Conservation (phyloP, 2,329 filamentous ascomycete genomes). For the Talaromyces sp. region DNA sequence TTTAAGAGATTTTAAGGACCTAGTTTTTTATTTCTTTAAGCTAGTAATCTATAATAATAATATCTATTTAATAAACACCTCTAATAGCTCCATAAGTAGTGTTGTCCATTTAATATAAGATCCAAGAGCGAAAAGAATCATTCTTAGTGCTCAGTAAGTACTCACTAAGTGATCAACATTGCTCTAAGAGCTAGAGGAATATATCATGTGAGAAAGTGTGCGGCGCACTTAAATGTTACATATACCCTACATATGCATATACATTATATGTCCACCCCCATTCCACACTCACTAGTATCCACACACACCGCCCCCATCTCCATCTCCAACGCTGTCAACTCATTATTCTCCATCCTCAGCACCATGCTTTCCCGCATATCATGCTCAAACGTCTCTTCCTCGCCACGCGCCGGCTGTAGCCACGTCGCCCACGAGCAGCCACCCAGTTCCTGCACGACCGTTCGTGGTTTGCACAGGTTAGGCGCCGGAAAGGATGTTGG, state of each 20-base stretch:
- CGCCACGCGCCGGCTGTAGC: constrained; percentile 9
- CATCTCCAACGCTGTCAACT: constrained; percentile 7
- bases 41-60: too few relatives aligned
- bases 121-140: too few relatives aligned
- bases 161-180: too few relatives aligned
- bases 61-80: too few relatives aligned
- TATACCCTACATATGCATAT: neutral
- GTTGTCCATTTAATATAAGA: too few relatives aligned
- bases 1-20: too few relatives aligned
- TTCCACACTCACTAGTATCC: neutral
- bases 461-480: constrained; percentile 3
- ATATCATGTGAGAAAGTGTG: too few relatives aligned
- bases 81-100: too few relatives aligned
- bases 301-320: constrained; percentile 5
- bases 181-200: too few relatives aligned
- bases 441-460: neutral
- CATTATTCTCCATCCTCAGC: constrained; percentile 3
- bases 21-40: too few relatives aligned
- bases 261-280: neutral
- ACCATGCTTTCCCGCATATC: neutral
- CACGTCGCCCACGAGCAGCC: neutral
- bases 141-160: too few relatives aligned
- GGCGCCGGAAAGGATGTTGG: constrained; percentile 23
- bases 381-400: constrained; percentile 6
- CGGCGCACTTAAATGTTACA: too few relatives aligned